Evolutionary conservation across 148 eudicot species (phyloP).

Genomic region (Camellia japonica): DNA sequence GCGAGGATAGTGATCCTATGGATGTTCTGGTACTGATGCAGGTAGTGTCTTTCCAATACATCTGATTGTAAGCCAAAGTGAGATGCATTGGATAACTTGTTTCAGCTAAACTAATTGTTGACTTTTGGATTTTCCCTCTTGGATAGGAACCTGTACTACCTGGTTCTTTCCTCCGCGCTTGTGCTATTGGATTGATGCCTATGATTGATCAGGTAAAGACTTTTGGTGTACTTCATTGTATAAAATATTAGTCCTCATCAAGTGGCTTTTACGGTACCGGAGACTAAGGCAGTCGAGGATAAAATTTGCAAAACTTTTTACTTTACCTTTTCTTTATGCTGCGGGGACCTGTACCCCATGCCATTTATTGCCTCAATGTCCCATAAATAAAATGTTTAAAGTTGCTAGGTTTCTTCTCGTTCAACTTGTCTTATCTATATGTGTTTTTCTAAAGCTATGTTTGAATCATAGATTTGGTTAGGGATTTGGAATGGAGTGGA

Average conservation of each 20-base stretch:
- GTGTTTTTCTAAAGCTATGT: too few species aligned
- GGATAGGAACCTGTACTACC: constrained; percentile 81
- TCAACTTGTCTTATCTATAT: too few species aligned
- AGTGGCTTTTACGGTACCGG: neutral
- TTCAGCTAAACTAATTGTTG: constrained; percentile 1
- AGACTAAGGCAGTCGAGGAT: neutral
- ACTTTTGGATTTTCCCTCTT: constrained; percentile 6
- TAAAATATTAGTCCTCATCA: neutral
- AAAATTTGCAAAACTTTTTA: neutral
- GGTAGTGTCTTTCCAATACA: constrained; percentile 32
- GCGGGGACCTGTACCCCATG: neutral
- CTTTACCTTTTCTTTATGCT: neutral
- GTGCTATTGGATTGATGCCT: constrained; percentile 96
- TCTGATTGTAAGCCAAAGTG: neutral
- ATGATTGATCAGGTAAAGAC: constrained; percentile 90
- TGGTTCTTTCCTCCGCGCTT: constrained; percentile 87
- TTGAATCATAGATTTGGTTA: too few species aligned
- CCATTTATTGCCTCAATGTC: neutral
- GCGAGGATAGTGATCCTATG: constrained; percentile 93
- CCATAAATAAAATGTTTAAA: neutral
- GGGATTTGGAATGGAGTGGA: too few species aligned
- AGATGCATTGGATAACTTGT: neutral
- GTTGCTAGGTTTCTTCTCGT: neutral
- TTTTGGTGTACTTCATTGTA: constrained; percentile 1
- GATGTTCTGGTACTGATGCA: constrained; percentile 94